These are phyloP conservation scores for Colletotrichum paranaense DNA, from an alignment of 2,329 filamentous ascomycete species.

Conservation along the genomic window DNA sequence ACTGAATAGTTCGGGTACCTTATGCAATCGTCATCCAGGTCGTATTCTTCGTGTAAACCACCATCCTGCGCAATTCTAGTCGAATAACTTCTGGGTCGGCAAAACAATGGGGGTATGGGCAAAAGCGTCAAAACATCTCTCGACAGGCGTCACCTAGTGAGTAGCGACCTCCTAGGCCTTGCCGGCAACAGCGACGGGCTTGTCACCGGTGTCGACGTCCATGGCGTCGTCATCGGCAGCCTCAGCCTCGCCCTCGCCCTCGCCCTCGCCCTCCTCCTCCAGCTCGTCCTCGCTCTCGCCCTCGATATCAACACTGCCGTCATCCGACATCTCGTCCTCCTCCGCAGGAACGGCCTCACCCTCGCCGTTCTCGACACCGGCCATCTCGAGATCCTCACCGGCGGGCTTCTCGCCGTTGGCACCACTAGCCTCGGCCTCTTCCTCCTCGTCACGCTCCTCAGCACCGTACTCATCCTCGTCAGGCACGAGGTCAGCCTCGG, in stretches of 20 bases:
- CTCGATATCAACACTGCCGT: conserved; percentile 82
- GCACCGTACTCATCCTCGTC: conserved; percentile 93
- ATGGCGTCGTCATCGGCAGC: conserved; percentile 57
- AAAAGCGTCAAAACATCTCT: conserved; percentile 29
- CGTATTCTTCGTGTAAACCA: conserved; percentile 35
- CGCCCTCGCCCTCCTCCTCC: conserved; percentile 67
- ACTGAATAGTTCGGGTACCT: conserved; percentile 24
- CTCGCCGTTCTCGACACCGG: conserved; percentile 68
- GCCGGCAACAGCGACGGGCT: conserved; percentile 44
- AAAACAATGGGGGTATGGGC: conserved; percentile 34
- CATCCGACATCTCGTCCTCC: conserved; percentile 77
- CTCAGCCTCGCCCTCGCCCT: conserved; percentile 47
- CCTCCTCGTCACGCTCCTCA: conserved; percentile 83
- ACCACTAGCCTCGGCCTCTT: conserved; percentile 64
- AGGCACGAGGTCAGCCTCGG: conserved; percentile 87
- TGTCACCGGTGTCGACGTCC: conserved; percentile 59
- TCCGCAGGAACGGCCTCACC: conserved; percentile 62
- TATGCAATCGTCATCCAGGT: conserved; percentile 34
- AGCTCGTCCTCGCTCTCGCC: conserved; percentile 80
- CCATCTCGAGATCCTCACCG: conserved; percentile 81
- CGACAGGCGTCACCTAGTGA: conserved; percentile 25
- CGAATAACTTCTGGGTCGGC: conserved; percentile 18
- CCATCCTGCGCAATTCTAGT: conserved; percentile 28
- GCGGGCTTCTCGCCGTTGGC: conserved; percentile 54
- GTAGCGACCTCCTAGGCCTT: conserved; percentile 45